These are phyloP conservation scores for Ustilago crameri DNA, from an alignment of 1,284 basidiomycete species.

Conservation along the genomic window DNA sequence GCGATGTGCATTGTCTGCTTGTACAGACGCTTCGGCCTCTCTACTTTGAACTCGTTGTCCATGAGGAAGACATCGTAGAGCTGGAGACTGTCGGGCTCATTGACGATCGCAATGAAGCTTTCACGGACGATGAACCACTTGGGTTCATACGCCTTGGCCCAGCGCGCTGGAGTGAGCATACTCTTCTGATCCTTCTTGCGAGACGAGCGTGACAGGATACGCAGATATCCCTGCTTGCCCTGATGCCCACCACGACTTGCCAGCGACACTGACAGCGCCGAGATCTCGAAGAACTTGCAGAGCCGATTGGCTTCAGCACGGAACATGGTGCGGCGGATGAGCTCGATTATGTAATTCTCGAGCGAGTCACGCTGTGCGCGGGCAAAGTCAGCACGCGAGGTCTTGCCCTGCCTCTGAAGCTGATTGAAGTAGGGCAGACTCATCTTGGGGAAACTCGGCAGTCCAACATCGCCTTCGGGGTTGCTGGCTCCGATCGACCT, in stretches of 20 bases:
- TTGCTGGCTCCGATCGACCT: conserved; percentile 46
- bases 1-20: conserved; percentile 65
- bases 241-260: conserved; percentile 82
- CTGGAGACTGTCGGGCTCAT: conserved; percentile 78
- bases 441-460: conserved; percentile 92
- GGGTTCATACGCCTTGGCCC: conserved; percentile 76
- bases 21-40: conserved; percentile 71
- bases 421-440: conserved; percentile 84
- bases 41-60: conserved; percentile 88
- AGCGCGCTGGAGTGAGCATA: conserved; percentile 71
- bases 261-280: conserved; percentile 84
- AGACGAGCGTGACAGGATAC: conserved; percentile 70
- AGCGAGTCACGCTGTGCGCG: conserved; percentile 81
- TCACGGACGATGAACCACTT: conserved; percentile 96
- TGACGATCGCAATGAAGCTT: conserved; percentile 86
- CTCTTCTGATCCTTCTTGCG: conserved; percentile 70
- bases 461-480: conserved; percentile 72
- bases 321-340: conserved; percentile 88
- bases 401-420: conserved; percentile 70
- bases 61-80: conserved; percentile 95
- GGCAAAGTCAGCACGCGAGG: conserved; percentile 78
- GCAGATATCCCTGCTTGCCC: conserved; percentile 86
- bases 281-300: conserved; percentile 93
- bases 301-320: conserved; percentile 91
- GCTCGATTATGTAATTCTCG: conserved; percentile 87